Conservation (phyloP, 306 rosid genomes). For the Cucurbita moschata region DNA sequence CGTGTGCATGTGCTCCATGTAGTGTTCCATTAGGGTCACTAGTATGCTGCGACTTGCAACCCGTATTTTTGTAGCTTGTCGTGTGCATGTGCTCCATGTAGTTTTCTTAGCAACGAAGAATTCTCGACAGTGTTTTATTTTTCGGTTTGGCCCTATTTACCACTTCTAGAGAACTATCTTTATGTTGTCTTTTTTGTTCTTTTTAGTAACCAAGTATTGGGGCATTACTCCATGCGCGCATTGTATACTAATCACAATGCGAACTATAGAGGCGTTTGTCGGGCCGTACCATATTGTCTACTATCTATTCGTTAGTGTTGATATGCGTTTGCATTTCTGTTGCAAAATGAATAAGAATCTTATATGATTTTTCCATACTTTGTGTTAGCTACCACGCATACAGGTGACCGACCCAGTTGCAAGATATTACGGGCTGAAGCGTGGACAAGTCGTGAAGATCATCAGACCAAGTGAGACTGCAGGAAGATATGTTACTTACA, state of each 20-base stretch:
- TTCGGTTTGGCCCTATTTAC: not conserved
- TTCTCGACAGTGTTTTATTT: not conserved
- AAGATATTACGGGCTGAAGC: slow-evolving; percentile 73
- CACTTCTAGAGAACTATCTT: not conserved
- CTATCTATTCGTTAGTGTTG: not conserved
- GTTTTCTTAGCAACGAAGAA: not conserved
- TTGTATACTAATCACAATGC: not conserved
- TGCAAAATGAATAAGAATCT: not conserved
- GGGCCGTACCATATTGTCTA: too few species aligned
- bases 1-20: not conserved
- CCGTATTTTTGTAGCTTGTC: not conserved
- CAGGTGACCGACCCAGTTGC: slow-evolving; percentile 77
- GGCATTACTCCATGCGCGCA: not conserved
- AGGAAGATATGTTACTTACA: slow-evolving; percentile 68
- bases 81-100: not conserved
- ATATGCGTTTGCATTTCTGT: not conserved
- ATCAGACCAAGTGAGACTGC: slow-evolving; percentile 76
- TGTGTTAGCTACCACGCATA: slow-evolving; percentile 63
- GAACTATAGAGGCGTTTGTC: not conserved
- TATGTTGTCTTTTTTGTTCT: not conserved
- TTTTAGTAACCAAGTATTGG: not conserved
- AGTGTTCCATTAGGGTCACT: too few species aligned
- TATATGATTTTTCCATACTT: not conserved
- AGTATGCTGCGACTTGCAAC: too few species aligned
- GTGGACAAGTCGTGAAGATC: slow-evolving; percentile 91